Conservation (phyloP, 1,284 basidiomycete species). For the Sanghuangporus weigelae region DNA sequence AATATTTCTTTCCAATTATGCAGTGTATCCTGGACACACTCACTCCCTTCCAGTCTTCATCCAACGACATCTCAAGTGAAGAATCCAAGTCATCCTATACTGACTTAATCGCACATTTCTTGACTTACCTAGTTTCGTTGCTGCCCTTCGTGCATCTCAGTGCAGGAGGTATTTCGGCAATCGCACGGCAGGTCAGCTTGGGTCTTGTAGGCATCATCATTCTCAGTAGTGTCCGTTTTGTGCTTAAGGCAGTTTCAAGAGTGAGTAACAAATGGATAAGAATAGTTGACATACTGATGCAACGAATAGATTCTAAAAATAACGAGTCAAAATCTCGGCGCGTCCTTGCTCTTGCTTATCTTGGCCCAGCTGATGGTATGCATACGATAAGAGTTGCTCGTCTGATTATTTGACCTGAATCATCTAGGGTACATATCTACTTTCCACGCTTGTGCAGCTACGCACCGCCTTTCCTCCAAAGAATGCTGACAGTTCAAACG, state of each 20-base stretch:
- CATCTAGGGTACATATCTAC: slow-evolving; percentile 65
- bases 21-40: slow-evolving; percentile 59
- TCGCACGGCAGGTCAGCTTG: slow-evolving; percentile 65
- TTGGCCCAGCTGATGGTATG: slow-evolving; percentile 75
- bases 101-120: slow-evolving; percentile 54
- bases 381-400: not conserved
- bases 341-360: slow-evolving; percentile 65
- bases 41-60: slow-evolving; percentile 31
- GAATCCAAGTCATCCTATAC: slow-evolving; percentile 40
- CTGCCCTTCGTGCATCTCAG: slow-evolving; percentile 35
- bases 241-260: slow-evolving; percentile 59
- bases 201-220: slow-evolving; percentile 69
- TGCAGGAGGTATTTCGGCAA: slow-evolving; percentile 37
- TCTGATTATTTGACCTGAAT: not conserved
- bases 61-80: slow-evolving; percentile 22
- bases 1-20: not conserved
- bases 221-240: slow-evolving; percentile 59
- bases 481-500: slow-evolving; percentile 33
- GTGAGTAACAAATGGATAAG: slow-evolving; percentile 32
- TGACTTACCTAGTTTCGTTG: slow-evolving; percentile 47
- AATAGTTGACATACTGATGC: not conserved
- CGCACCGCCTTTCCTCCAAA: slow-evolving; percentile 67
- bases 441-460: slow-evolving; percentile 72
- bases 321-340: slow-evolving; percentile 60
- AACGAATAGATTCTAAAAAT: slow-evolving; percentile 49